Base-by-base conservation (phyloP, 139 green algal species). In the Tetradesmus lagerheimii region DNA sequence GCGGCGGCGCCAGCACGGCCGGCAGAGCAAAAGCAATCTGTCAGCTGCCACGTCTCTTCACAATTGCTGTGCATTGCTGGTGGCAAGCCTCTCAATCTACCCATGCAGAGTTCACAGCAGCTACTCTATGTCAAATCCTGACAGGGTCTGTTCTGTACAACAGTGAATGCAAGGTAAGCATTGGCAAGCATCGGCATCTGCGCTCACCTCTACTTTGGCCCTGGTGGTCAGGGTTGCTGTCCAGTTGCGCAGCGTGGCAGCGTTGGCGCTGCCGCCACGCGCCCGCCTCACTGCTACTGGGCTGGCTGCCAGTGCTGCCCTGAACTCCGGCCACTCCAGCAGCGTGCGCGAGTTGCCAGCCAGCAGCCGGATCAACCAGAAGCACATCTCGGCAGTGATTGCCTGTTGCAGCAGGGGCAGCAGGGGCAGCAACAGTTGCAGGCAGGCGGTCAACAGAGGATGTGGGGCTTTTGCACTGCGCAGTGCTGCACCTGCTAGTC, bases 331-430 rank as follows among this genome's bases (percentile, higher is more conserved):
- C 80, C 80, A 86, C 47, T 86, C n/a, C 31, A 76, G n/a, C 23
- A 86, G 45, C n/a, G 29, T 43, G 16, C 14, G 29, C 2, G 80
- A 45, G 47, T 86, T 50, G 35, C 62, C 34, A 34, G 80, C 11
- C 43, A 86, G 47, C 34, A 75, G 31, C 18, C 47, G 45, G 6
- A 86, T 15, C n/a, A 86, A 31, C 80, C 80, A 86, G 80, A 76
- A 76, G 80, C 80, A 86, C 15, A 86, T 20, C 47, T 86, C 80
- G 12, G n/a, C 80, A 0, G 80, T 50, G 43, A 86, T 86, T 27
- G 71, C 34, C 77, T 83, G 77, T 31, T 8, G 77, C 35, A 53
- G 77, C 39, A 47, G 35, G 11, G 5, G 0, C 39, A 27, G n/a
- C n/a, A 80, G 0, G n/a, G n/a, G n/a, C 31, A 41, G 12, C 77